A percentile compares a stretch with the other conserved stretches of the same genome.
Evolutionary conservation across 148 eudicot genomes (phyloP).

Genomic region (Heliamphora exappendiculata): DNA sequence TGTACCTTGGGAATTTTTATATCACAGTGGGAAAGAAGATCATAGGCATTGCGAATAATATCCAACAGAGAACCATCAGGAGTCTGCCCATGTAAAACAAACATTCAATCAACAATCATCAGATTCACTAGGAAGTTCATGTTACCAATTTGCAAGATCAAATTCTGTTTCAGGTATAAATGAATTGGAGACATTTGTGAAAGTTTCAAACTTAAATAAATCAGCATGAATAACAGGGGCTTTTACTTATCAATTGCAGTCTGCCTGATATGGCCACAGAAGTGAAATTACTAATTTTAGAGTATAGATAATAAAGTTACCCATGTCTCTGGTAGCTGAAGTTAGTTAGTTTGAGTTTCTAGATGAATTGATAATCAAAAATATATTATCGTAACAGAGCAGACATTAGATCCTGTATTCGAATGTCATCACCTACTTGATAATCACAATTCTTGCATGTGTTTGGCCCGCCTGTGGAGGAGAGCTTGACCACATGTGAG

Average conservation of each 20-base stretch:
- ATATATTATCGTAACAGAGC: no score
- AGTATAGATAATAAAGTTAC: no score
- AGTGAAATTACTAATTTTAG: background rate
- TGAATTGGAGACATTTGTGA: background rate
- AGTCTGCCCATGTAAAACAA: constrained; percentile 51
- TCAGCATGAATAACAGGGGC: background rate
- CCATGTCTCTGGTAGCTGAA: no score
- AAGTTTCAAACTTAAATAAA: background rate
- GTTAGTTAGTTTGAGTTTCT: no score
- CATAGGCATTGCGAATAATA: constrained; percentile 79
- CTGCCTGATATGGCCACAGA: background rate
- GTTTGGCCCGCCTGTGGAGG: no score
- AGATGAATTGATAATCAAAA: no score
- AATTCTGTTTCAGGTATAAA: background rate
- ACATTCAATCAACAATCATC: constrained; percentile 10
- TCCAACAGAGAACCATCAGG: constrained; percentile 96
- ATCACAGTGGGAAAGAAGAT: constrained; percentile 66
- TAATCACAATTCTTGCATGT: no score
- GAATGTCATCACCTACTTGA: no score
- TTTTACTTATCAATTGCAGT: background rate
- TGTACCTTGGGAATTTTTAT: constrained; percentile 70
- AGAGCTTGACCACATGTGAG: no score
- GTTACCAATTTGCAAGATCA: background rate
- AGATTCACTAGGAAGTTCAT: constrained; percentile 11
- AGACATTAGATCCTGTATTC: no score